These are phyloP conservation scores for Hibiscus syriacus DNA, from an alignment of 345 rosid species.

Conservation along the genomic window DNA sequence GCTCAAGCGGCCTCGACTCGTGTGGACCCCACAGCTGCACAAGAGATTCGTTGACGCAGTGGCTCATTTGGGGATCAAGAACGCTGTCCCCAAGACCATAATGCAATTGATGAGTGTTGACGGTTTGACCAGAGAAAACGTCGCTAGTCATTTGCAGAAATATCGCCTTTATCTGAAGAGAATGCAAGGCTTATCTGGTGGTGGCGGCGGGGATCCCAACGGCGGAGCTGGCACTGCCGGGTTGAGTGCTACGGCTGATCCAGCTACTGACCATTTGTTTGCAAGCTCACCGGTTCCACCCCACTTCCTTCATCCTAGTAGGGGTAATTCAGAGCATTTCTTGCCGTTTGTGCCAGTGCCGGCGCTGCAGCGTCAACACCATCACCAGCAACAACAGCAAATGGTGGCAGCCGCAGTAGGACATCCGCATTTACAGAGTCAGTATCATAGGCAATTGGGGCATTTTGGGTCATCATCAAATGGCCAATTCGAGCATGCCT, in stretches of 20 bases:
- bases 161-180: background rate
- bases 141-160: background rate
- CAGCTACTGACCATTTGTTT: background rate
- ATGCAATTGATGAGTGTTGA: background rate
- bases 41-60: background rate
- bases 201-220: background rate
- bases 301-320: background rate
- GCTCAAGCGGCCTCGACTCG: background rate
- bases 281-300: background rate
- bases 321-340: background rate
- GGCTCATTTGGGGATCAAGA: background rate
- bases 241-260: background rate
- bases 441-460: background rate
- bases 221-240: background rate
- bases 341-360: background rate
- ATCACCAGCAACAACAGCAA: background rate
- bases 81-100: background rate
- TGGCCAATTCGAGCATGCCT: background rate
- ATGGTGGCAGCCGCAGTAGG: background rate
- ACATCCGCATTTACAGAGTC: background rate
- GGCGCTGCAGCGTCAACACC: background rate
- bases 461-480: background rate
- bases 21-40: background rate
- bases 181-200: background rate
- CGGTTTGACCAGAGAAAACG: background rate